Conservation (phyloP, 2,329 filamentous ascomycete species). For the Stachybotrys echinatus region DNA sequence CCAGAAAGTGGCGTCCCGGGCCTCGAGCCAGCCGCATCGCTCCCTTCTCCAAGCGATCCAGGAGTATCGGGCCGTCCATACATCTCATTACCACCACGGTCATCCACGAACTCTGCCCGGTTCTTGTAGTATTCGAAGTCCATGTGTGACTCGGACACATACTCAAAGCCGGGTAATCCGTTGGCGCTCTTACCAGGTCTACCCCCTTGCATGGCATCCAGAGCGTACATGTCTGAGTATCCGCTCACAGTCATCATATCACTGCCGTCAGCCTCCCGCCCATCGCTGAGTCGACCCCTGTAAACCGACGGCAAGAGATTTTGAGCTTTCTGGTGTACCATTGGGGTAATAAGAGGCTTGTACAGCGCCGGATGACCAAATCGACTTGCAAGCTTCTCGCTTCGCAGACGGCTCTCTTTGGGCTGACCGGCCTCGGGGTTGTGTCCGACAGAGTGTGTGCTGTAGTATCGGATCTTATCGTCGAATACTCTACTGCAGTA, state of each 20-base stretch:
- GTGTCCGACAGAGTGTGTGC: slow-evolving; percentile 52
- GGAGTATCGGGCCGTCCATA: slow-evolving; percentile 62
- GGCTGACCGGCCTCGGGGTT: slow-evolving; percentile 38
- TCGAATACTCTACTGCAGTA: slow-evolving; percentile 78
- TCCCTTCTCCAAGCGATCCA: slow-evolving; percentile 41
- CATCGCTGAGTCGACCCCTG: slow-evolving; percentile 69
- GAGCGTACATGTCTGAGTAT: slow-evolving; percentile 75
- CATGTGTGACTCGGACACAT: slow-evolving; percentile 79
- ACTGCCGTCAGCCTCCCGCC: slow-evolving; percentile 52
- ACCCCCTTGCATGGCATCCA: slow-evolving; percentile 68
- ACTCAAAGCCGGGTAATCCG: slow-evolving; percentile 71
- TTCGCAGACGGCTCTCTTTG: slow-evolving; percentile 51
- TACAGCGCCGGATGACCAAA: slow-evolving; percentile 92
- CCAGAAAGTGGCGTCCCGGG: slow-evolving; percentile 41
- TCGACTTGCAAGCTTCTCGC: slow-evolving; percentile 65
- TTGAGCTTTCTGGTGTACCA: slow-evolving; percentile 89
- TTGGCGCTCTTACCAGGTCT: slow-evolving; percentile 40
- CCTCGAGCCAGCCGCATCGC: slow-evolving; percentile 35
- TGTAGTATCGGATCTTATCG: slow-evolving; percentile 74
- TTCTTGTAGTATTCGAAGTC: slow-evolving; percentile 93
- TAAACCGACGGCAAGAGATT: slow-evolving; percentile 84
- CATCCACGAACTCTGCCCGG: slow-evolving; percentile 78
- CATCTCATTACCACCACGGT: slow-evolving; percentile 73
- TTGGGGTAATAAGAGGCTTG: slow-evolving; percentile 83
- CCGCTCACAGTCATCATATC: slow-evolving; percentile 57